Base-by-base conservation (phyloP, 306 rosid genomes). In the Lathyrus aphaca region DNA sequence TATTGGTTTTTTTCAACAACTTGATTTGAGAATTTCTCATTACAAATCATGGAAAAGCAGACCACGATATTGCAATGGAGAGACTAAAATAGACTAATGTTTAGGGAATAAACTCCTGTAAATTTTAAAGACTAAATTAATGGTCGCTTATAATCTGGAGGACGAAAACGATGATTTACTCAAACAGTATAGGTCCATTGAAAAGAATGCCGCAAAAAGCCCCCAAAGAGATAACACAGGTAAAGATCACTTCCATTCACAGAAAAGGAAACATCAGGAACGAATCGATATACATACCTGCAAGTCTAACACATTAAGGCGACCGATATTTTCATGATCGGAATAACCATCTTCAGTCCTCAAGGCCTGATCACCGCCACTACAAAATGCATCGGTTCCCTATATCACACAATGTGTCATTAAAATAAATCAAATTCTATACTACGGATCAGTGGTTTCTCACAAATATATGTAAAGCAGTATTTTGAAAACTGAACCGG, bases 331-430 rank as follows among this genome's bases (percentile, higher is more conserved):
- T 53, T 87, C 96, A 29, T 38, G 43, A 80, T 90, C 94, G 27
- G 85, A 62, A 81, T 93, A 93, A 74, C 98, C 98, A 84, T 86
- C 97, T 29, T 57, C 49, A 5, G 82, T 88, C 74, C 98, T 86
- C 81, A 93, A 77, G 45, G 85, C 94, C 73, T 90, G 97, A 80
- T 93, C 97, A 40, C 97, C 96, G 2, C 96, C 96, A 49, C 96
- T 92, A 64, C 96, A 92, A 64, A 92, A 92, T 56, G 96, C 96
- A 68, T 85, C 25, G 50, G 89, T 88, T 78, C 96, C 98, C 96
- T 92, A 45, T 76, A 73, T 40, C 53, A 70, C n/a, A 4, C 37
- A 81, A 51, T 13, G 16, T 23, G 23, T 27, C 15, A 64, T 10
- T 42, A 74, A 51, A 32, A 53, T 39, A 51, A 30, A 45, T 30